phyloP scores from a whole-genome alignment of 129 eudicot genomes.

The Lactuca sativa region DNA sequence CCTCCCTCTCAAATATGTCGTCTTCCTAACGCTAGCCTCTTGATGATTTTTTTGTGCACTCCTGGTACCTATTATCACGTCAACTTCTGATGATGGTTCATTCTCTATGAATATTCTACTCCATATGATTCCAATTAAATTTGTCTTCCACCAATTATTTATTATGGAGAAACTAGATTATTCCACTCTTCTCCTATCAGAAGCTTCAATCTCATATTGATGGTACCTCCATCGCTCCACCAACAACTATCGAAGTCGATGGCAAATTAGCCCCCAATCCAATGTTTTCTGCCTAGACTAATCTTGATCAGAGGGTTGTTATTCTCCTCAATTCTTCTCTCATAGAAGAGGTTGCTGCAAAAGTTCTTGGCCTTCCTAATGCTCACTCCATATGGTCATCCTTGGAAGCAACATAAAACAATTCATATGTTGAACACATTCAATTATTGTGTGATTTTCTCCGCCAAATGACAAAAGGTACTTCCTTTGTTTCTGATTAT shows the following conservation, averaged over 20 bases:
- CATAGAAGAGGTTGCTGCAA: not conserved
- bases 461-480: not conserved
- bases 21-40: too few relatives aligned
- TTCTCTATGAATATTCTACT: not conserved
- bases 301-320: not conserved
- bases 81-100: too few relatives aligned
- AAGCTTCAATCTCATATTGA: not conserved
- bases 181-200: not conserved
- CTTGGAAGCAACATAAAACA: not conserved
- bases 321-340: not conserved
- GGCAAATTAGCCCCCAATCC: not conserved
- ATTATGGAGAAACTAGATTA: too few relatives aligned
- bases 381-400: not conserved
- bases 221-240: not conserved
- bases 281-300: not conserved
- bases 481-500: not conserved
- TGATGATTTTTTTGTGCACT: too few relatives aligned
- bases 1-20: too few relatives aligned
- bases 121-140: too few relatives aligned
- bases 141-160: too few relatives aligned
- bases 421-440: not conserved
- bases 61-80: too few relatives aligned
- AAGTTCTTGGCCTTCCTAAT: not conserved
- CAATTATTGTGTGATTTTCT: not conserved
- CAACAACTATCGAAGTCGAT: not conserved